A percentile compares a stretch with the other conserved stretches of the same genome.
Conservation (phyloP, 305 asterid species). For the Solanum aculeatissimum region DNA sequence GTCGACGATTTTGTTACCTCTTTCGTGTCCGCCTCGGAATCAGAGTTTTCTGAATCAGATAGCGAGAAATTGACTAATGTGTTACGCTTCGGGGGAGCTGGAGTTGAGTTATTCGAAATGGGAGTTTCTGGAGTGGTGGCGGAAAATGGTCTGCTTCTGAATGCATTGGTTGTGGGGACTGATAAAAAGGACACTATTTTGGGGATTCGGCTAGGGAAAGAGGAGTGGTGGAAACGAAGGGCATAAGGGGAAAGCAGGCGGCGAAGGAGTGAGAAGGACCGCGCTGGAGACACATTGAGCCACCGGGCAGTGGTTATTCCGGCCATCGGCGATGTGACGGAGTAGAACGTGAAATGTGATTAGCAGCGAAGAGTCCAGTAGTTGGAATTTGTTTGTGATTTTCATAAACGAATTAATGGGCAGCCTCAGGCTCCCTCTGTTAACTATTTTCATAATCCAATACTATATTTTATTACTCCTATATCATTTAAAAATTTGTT, state of each 20-base stretch:
- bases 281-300: background rate
- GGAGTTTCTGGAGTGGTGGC: background rate
- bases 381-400: no score
- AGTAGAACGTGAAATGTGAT: background rate
- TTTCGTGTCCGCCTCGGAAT: conserved; percentile 23
- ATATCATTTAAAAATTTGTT: no score
- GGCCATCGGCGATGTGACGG: background rate
- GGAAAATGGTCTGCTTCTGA: background rate
- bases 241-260: background rate
- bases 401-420: no score
- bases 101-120: background rate
- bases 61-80: conserved; percentile 71
- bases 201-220: background rate
- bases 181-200: background rate
- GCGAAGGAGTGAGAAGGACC: background rate
- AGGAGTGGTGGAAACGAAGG: background rate
- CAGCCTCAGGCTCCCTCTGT: no score
- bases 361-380: background rate
- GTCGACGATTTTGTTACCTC: background rate
- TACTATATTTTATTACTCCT: no score
- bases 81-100: conserved; percentile 28
- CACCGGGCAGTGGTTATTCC: background rate
- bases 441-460: no score
- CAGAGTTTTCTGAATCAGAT: conserved; percentile 63
- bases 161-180: background rate